Evolutionary conservation across 331 rosid species (phyloP).

Genomic region (Telfairia occidentalis): DNA sequence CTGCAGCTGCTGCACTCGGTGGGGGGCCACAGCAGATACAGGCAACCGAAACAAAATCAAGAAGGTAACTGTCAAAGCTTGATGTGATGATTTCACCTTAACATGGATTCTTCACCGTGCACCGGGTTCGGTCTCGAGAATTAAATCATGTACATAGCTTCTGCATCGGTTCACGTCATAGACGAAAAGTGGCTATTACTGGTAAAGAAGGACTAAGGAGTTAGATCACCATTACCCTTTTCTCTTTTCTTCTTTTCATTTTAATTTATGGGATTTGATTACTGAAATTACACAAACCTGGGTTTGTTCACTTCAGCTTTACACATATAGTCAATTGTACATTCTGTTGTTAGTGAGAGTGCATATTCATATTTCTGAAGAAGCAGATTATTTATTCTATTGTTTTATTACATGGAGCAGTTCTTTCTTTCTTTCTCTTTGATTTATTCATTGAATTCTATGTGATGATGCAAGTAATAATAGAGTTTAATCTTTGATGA

Average conservation of each 20-base stretch:
- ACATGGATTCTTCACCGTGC: neutral
- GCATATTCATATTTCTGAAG: neutral
- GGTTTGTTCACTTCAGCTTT: conserved; percentile 10
- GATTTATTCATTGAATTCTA: neutral
- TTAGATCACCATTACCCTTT: neutral
- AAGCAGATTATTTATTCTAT: conserved; percentile 1
- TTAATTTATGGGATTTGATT: conserved; percentile 7
- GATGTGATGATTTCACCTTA: neutral
- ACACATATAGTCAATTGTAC: conserved; percentile 9
- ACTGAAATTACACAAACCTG: conserved; percentile 6
- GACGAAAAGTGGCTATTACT: neutral
- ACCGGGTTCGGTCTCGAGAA: neutral
- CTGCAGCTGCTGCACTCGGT: conserved; percentile 92
- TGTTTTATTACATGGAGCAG: neutral
- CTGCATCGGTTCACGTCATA: neutral
- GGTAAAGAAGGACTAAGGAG: neutral
- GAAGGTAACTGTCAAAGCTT: conserved; percentile 30
- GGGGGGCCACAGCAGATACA: conserved; percentile 37
- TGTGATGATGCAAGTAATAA: no score
- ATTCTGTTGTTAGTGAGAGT: conserved; percentile 13
- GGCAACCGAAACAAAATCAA: conserved; percentile 37
- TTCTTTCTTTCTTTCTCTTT: neutral
- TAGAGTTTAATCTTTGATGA: neutral
- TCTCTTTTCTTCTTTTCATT: neutral
- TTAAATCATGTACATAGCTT: conserved; percentile 1